Conservation (phyloP, 1,284 basidiomycete genomes). For the Rhizopogon hawkerae region DNA sequence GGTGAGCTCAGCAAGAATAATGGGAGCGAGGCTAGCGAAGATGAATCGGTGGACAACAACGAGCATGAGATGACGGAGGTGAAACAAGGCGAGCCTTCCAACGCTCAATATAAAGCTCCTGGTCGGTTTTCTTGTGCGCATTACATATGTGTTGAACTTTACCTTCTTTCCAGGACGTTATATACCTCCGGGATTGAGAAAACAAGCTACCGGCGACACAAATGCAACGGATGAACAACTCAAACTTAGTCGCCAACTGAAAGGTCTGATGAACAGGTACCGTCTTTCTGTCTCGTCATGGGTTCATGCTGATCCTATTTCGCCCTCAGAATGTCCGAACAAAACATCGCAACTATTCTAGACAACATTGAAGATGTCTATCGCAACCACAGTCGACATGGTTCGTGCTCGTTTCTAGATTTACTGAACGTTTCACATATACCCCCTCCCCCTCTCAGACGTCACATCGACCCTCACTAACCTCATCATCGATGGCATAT, state of each 20-base stretch:
- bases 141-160: not conserved
- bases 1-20: slow-evolving; percentile 7
- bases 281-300: slow-evolving; percentile 8
- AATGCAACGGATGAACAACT: slow-evolving; percentile 42
- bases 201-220: slow-evolving; percentile 25
- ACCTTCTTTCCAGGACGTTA: slow-evolving; percentile 35
- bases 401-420: slow-evolving; percentile 33
- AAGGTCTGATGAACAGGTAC: slow-evolving; percentile 84
- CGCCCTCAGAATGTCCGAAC: slow-evolving; percentile 70
- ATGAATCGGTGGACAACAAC: slow-evolving; percentile 9
- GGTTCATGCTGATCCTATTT: slow-evolving; percentile 4
- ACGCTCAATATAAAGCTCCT: slow-evolving; percentile 5
- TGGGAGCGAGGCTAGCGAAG: slow-evolving; percentile 17
- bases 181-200: slow-evolving; percentile 58
- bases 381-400: slow-evolving; percentile 71
- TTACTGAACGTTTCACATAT: slow-evolving; percentile 8
- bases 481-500: slow-evolving; percentile 77
- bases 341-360: slow-evolving; percentile 79
- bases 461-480: slow-evolving; percentile 76
- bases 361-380: slow-evolving; percentile 75
- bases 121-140: slow-evolving; percentile 18
- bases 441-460: slow-evolving; percentile 36
- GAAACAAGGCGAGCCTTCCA: not conserved
- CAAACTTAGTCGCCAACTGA: slow-evolving; percentile 73
- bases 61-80: not conserved